Base-by-base conservation (phyloP, 306 rosid species). In the Hippophae gyantsensis region DNA sequence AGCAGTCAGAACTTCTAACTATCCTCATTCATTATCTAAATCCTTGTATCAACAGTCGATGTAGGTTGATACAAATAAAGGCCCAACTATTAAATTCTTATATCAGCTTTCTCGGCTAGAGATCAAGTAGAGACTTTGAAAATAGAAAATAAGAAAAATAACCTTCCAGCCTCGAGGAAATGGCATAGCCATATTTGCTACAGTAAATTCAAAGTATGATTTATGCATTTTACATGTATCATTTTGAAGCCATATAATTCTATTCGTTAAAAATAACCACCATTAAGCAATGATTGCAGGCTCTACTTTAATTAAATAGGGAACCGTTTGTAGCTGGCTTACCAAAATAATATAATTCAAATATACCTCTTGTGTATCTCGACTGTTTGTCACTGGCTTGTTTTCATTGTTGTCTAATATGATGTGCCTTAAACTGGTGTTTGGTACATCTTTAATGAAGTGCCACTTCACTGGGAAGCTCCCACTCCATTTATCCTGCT, bases 401-500 rank as follows among this genome's bases (percentile, higher is more conserved):
- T 85, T 87, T 69, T 90, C 97, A 57, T 90, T 90, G 78, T 87
- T 90, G 71, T 87, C 95, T 53, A 90, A 76, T 59, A 90, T 72
- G 43, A 90, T 84, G 80, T 90, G 97, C 68, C 95, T 79, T 69
- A 87, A 85, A 73, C 80, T 79, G 74, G 75, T 58, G 76, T 87
- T 90, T 12, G 94, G 78, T 38, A 87, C 89, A 67, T 90, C 95
- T 79, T 90, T 90, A 61, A 90, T 67, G 42, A 87, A 64, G 75
- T 87, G 97, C 97, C 97, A 90, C 79, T 81, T 83, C 7, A 90
- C 92, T 79, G 92, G 85, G 73, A 90, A 90, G 84, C 89, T 85
- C 43, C 97, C 97, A 76, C 80, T 85, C 97, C 97, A 90, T 78
- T 90, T 90, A 73, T 87, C 96, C 72, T 90, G 97, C 83, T 90